Conservation (phyloP, 2,329 filamentous ascomycete species). For the Phoma herbarum region DNA sequence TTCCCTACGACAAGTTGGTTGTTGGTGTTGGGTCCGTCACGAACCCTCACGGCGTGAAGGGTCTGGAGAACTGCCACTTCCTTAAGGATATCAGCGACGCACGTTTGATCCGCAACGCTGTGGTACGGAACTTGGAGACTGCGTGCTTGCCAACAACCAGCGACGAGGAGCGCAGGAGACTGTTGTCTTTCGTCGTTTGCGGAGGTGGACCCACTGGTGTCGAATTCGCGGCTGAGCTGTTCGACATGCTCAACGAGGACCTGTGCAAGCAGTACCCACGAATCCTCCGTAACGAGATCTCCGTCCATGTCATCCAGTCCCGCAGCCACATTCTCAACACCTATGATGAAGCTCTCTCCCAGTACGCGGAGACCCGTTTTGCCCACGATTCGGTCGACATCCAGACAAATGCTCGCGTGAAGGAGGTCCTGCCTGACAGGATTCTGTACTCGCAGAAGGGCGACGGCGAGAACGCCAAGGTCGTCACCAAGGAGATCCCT, state of each 20-base stretch:
- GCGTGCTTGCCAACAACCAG: conserved; percentile 92
- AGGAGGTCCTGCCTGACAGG: conserved; percentile 82
- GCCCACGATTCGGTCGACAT: conserved; percentile 90
- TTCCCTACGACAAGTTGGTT: conserved; percentile 97
- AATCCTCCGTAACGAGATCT: conserved; percentile 95
- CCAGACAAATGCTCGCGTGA: conserved; percentile 90
- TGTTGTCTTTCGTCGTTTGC: conserved; percentile 95
- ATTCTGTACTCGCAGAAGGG: conserved; percentile 87
- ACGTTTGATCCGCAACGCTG: conserved; percentile 83
- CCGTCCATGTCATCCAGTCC: conserved; percentile 95
- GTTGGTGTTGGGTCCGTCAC: conserved; percentile 90
- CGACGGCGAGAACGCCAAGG: conserved; percentile 69
- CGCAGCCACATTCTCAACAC: conserved; percentile 96
- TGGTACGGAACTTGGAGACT: conserved; percentile 87
- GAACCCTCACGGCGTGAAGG: conserved; percentile 95
- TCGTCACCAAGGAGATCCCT: conserved; percentile 89
- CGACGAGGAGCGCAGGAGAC: conserved; percentile 84
- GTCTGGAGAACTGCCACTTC: conserved; percentile 91
- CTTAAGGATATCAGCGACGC: conserved; percentile 96
- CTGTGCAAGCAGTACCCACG: conserved; percentile 77
- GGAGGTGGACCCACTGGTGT: conserved; percentile 96
- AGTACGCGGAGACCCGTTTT: conserved; percentile 91
- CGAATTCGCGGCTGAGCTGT: conserved; percentile 96
- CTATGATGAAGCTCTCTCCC: conserved; percentile 92
- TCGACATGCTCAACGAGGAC: conserved; percentile 96